A percentile compares a stretch with the other conserved stretches of the same genome.
Evolutionary conservation across 495 filamentous ascomycete species (phyloP).

Genomic region (Penicillium macrosclerotiorum): DNA sequence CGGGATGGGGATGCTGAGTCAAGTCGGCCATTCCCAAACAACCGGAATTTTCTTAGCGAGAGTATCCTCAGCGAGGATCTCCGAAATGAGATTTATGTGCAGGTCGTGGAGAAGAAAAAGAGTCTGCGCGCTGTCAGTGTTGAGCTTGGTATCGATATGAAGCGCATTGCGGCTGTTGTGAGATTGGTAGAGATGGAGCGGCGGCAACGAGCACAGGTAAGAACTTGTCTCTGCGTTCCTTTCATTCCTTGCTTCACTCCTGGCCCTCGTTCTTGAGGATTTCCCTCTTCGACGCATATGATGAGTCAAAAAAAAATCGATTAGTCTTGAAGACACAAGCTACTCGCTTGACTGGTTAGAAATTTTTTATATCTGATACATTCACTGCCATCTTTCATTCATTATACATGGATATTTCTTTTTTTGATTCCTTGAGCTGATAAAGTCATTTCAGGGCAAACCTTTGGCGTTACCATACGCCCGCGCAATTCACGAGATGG

Average conservation of each 20-base stretch:
- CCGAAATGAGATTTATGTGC: constrained; percentile 69
- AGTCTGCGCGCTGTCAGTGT: constrained; percentile 78
- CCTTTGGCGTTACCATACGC: constrained; percentile 72
- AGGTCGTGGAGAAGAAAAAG: constrained; percentile 60
- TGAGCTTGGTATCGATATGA: constrained; percentile 74
- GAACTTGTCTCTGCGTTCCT: constrained; percentile 24
- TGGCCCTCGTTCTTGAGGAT: not conserved
- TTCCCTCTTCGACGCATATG: constrained; percentile 41
- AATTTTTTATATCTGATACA: constrained; percentile 38
- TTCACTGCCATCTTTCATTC: constrained; percentile 13
- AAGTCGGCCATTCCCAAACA: constrained; percentile 68
- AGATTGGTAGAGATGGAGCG: constrained; percentile 85
- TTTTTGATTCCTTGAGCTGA: constrained; percentile 14
- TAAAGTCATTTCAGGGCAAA: constrained; percentile 60
- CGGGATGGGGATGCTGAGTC: constrained; percentile 20
- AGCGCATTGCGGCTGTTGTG: constrained; percentile 84
- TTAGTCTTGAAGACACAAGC: constrained; percentile 98
- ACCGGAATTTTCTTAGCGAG: constrained; percentile 67
- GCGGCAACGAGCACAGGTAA: constrained; percentile 69
- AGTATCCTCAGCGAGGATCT: constrained; percentile 73
- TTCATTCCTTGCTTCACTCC: not conserved
- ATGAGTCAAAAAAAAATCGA: constrained; percentile 78
- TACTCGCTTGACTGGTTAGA: constrained; percentile 64
- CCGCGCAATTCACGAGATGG: constrained; percentile 73
- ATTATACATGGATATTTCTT: no score